Evolutionary conservation across 495 filamentous ascomycete genomes (phyloP), one percentile per base, ranked within the genome.

Genomic region (Penicillium atrosanguineum): DNA sequence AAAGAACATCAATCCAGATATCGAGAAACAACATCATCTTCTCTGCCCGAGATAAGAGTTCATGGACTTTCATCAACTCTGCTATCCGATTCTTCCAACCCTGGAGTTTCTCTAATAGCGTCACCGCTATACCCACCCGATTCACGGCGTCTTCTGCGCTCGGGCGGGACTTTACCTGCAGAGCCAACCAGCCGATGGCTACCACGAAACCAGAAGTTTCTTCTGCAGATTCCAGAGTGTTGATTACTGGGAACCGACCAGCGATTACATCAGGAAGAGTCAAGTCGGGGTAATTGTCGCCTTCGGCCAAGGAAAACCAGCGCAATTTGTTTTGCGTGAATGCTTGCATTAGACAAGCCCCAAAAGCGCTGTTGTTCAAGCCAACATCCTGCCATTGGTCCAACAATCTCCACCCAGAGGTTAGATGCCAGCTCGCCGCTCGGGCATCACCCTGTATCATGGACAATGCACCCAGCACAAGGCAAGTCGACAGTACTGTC

Each of bases 381-480:
- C 29, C 8, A 12, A 42, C 29, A 9, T 12, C 43, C 28, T 56
- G 48, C 48, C 48, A 61, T 45, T 56, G 44, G 16, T 41, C 11
- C 38, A 58, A 29, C 19, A 61, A 41, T 21, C 39, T 36, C n/a
- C 42, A 45, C n/a, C 49, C 60, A 0, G 46, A 14, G 8, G 39
- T 49, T 18, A 64, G 44, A 37, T 61, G 58, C 46, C 38, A 44
- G 18, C 54, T 29, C 44, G 70, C 74, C 25, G 72, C 65, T 12
- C 55, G 64, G 48, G 70, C 68, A 61, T 79, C 76, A 28, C 67
- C 70, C 46, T 75, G 71, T 56, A 77, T 64, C 49, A 79, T 67
- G 53, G 75, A 69, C 39, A 78, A 72, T 46, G 71, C 76, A 6
- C 77, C 59, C 41, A 79, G 74, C 15, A 81, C 63, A 15, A 76